A percentile compares a stretch with the other conserved stretches of the same genome.
These are phyloP conservation scores for Suillus plorans DNA, from an alignment of 768 basidiomycete genomes.

Conservation along the genomic window DNA sequence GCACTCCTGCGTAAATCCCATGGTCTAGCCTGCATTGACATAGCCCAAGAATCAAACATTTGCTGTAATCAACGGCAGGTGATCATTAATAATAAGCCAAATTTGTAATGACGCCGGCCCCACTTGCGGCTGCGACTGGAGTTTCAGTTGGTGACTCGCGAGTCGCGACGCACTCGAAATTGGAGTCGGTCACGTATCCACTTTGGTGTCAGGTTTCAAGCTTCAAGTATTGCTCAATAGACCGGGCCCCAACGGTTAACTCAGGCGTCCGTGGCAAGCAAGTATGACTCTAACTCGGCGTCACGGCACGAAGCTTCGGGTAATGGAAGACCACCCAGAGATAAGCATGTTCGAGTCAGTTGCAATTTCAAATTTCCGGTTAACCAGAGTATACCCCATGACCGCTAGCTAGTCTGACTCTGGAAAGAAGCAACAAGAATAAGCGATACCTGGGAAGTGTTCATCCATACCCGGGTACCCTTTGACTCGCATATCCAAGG, in stretches of 20 bases:
- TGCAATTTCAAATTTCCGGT: neutral
- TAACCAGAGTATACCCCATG: no score
- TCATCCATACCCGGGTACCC: neutral
- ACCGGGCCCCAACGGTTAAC: neutral
- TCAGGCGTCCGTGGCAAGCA: neutral
- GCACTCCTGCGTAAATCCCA: no score
- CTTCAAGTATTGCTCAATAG: neutral
- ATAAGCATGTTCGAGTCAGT: neutral
- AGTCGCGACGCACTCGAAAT: no score
- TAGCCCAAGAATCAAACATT: neutral
- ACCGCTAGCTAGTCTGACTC: no score
- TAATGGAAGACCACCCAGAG: neutral
- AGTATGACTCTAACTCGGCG: neutral
- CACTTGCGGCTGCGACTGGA: neutral
- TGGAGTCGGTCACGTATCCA: no score
- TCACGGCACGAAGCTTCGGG: neutral
- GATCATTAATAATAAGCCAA: no score
- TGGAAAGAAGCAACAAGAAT: no score
- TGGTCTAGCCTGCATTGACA: neutral
- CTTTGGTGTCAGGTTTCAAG: neutral
- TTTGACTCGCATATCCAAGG: neutral
- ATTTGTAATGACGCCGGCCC: no score
- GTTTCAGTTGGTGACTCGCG: neutral
- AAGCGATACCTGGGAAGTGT: neutral
- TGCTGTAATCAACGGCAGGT: neutral